Conservation (phyloP, 176 grass and related monocot species). For the Avena eriantha region DNA sequence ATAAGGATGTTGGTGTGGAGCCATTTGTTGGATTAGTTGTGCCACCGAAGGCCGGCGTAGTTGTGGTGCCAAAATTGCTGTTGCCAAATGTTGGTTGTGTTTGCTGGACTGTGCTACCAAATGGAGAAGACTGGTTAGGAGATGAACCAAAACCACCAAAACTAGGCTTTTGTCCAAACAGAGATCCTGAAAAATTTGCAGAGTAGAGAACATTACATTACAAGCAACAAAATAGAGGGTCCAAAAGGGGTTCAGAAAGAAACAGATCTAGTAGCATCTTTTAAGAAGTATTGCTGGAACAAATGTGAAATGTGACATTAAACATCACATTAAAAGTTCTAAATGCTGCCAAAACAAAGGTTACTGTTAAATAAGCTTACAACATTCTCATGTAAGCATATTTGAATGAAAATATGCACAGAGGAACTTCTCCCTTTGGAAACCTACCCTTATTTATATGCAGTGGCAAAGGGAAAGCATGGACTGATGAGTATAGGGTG, state of each 20-base stretch:
- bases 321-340: neutral
- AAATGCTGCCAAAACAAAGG: neutral
- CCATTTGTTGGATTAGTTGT: constrained; percentile 61
- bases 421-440: neutral
- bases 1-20: constrained; percentile 66
- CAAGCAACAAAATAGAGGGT: neutral
- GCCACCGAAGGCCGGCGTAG: constrained; percentile 56
- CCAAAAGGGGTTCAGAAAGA: constrained; percentile 27
- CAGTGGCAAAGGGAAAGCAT: constrained; percentile 16
- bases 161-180: constrained; percentile 89
- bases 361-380: neutral
- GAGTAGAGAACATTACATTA: constrained; percentile 7
- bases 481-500: neutral
- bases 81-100: constrained; percentile 80
- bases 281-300: neutral
- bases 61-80: constrained; percentile 65
- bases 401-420: constrained; percentile 4
- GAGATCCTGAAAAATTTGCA: constrained; percentile 60
- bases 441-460: neutral
- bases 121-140: constrained; percentile 76
- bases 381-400: neutral
- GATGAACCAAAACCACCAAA: constrained; percentile 87
- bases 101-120: constrained; percentile 80
- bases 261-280: neutral
- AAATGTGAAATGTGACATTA: constrained; percentile 7